Percentiles rank a stretch among this genome's conserved stretches.
phyloP scores from a whole-genome alignment of 805 yeast species.

The Kodamaea nitidulidarum region DNA sequence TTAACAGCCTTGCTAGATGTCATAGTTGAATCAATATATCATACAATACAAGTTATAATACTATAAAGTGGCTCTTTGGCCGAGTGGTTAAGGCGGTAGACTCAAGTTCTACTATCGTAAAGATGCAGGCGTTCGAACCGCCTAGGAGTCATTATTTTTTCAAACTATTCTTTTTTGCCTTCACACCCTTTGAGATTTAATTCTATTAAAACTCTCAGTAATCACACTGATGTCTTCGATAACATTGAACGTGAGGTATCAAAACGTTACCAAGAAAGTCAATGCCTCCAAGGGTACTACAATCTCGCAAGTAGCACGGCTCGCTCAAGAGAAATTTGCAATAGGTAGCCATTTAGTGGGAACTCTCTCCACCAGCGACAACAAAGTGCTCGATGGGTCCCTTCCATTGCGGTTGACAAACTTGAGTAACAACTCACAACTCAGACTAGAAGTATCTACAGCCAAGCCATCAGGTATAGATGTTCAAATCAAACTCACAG shows the following conservation, averaged over 20 bases:
- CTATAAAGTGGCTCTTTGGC: constrained; percentile 2
- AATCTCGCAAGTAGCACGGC: constrained; percentile 24
- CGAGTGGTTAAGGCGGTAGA: constrained; percentile 4
- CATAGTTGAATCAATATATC: too few relatives aligned
- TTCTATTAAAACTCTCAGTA: too few relatives aligned
- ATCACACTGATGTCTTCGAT: constrained; percentile 15
- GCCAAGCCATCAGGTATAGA: constrained; percentile 6
- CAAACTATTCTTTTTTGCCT: too few relatives aligned
- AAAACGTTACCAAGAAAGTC: constrained; percentile 24
- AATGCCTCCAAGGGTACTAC: constrained; percentile 22
- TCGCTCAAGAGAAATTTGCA: constrained; percentile 24
- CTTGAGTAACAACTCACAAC: constrained; percentile 31
- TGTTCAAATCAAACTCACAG: constrained; percentile 19
- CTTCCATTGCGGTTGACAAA: constrained; percentile 31
- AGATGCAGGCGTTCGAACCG: constrained; percentile 4
- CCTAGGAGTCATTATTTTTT: constrained; percentile 3
- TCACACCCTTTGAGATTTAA: too few relatives aligned
- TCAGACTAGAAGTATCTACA: constrained; percentile 18
- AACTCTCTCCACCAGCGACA: constrained; percentile 19
- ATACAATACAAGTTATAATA: too few relatives aligned
- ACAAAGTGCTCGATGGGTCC: constrained; percentile 28
- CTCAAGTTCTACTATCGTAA: constrained; percentile 3
- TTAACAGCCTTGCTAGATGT: too few relatives aligned
- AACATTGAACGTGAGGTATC: constrained; percentile 23
- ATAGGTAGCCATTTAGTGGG: constrained; percentile 18